These are phyloP conservation scores for Nannochloropsis oceanica DNA, from an alignment of 108 stramenopile species.

Conservation along the genomic window DNA sequence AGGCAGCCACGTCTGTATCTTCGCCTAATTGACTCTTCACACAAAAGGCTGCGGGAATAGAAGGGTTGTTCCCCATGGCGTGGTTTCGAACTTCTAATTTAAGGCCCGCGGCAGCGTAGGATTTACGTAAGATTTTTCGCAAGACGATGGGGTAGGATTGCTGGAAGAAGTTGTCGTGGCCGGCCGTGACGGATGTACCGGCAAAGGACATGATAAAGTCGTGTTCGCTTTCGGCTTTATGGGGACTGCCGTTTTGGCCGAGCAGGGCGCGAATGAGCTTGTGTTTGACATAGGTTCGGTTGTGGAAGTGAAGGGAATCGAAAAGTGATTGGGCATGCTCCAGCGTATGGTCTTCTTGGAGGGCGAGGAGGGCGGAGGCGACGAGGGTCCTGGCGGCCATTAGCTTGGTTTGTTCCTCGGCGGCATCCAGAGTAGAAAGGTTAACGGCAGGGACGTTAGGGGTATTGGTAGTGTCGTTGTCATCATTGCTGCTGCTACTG, in stretches of 20 bases:
- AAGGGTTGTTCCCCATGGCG: constrained; percentile 17
- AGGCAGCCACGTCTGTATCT: constrained; percentile 4
- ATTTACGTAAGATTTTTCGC: neutral
- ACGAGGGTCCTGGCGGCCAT: neutral
- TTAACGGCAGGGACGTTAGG: neutral
- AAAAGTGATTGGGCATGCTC: neutral
- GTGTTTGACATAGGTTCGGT: neutral
- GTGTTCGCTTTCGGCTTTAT: neutral
- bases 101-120: neutral
- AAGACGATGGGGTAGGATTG: constrained; percentile 9
- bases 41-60: constrained; percentile 9
- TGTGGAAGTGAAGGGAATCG: neutral
- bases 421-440: neutral
- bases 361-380: neutral
- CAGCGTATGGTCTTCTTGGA: neutral
- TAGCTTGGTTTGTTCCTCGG: neutral
- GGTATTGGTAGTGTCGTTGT: neutral
- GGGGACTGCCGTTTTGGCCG: neutral
- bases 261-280: neutral
- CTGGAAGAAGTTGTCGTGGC: constrained; percentile 15
- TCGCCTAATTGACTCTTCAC: constrained; percentile 11
- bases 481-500: neutral
- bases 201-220: constrained; percentile 3
- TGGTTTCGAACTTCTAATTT: constrained; percentile 5
- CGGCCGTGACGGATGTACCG: constrained; percentile 18